phyloP scores from a whole-genome alignment of 352 stramenopile species.

The Globisporangium heterothallicum region DNA sequence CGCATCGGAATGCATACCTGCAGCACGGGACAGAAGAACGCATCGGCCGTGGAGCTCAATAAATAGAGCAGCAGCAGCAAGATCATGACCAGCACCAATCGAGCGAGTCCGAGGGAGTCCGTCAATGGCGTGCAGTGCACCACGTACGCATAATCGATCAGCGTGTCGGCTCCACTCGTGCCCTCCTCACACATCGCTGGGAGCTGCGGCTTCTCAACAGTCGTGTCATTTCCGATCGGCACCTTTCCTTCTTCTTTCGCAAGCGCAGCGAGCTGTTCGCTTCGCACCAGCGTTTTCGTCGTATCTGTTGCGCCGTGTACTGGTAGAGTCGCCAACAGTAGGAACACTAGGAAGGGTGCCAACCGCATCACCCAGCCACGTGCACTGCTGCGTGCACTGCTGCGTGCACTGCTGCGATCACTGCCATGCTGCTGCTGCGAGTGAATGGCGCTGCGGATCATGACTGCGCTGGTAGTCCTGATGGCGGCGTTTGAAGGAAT shows the following conservation, averaged over 20 bases:
- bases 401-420: background rate
- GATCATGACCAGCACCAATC: slow-evolving; percentile 34
- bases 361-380: no score
- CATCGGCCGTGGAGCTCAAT: slow-evolving; percentile 74
- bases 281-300: no score
- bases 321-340: no score
- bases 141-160: slow-evolving; percentile 67
- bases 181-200: slow-evolving; percentile 6
- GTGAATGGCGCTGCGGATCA: no score
- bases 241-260: no score
- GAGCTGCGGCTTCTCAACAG: background rate
- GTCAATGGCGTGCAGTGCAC: slow-evolving; percentile 49
- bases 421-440: background rate
- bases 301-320: no score
- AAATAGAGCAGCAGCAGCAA: slow-evolving; percentile 68
- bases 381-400: no score
- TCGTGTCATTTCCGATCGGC: background rate
- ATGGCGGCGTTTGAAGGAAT: no score
- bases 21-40: slow-evolving; percentile 75
- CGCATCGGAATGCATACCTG: slow-evolving; percentile 26
- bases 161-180: slow-evolving; percentile 22
- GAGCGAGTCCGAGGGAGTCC: slow-evolving; percentile 31
- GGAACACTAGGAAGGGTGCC: background rate
- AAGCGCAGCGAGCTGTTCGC: no score
- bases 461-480: no score